These are phyloP conservation scores for Quercus phellos DNA, from an alignment of 331 rosid genomes.

Conservation along the genomic window DNA sequence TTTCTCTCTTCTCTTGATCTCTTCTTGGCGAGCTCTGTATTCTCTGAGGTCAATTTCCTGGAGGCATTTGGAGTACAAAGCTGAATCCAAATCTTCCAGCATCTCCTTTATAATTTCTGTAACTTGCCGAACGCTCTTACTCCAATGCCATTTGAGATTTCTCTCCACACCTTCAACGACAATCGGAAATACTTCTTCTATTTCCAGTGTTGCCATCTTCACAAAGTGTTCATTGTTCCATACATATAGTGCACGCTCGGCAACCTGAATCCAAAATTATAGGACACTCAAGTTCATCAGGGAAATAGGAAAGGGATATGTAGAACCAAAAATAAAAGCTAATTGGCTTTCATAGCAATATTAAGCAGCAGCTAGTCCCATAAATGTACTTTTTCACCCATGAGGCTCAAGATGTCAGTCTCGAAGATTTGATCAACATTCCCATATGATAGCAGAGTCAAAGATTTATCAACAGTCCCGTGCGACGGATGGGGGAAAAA, in stretches of 20 bases:
- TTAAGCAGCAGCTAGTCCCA: no score
- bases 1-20: conserved; percentile 42
- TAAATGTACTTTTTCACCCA: no score
- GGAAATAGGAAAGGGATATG: not conserved
- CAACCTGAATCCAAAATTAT: conserved; percentile 44
- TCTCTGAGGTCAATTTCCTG: conserved; percentile 42
- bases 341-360: no score
- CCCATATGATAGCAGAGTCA: no score
- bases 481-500: not conserved
- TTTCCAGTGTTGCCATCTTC: conserved; percentile 55
- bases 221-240: conserved; percentile 89
- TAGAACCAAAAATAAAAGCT: not conserved
- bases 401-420: no score
- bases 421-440: no score
- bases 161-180: conserved; percentile 70
- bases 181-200: conserved; percentile 61
- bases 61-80: conserved; percentile 50
- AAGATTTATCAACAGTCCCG: no score
- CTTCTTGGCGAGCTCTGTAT: conserved; percentile 35
- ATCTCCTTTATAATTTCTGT: conserved; percentile 62
- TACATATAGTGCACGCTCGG: conserved; percentile 73
- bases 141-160: conserved; percentile 76
- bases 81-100: conserved; percentile 70
- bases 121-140: conserved; percentile 54
- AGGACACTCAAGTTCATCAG: not conserved